Evolutionary conservation across 441 rosid species (phyloP).

Genomic region (Corymbia calophylla): DNA sequence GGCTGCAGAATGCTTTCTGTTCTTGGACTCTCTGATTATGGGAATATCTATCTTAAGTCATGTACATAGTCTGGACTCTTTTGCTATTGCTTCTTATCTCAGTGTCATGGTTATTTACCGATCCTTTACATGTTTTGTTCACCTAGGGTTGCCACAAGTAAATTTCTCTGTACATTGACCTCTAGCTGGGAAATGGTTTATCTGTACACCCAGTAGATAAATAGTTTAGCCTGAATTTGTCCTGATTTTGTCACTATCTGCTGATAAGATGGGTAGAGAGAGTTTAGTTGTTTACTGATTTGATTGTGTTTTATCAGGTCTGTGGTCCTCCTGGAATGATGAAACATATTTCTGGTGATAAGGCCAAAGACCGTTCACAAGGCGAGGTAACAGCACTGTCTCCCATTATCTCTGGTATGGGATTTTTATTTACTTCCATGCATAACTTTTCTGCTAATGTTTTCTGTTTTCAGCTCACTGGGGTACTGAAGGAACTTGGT

Average conservation of each 20-base stretch:
- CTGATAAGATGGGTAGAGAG: background rate
- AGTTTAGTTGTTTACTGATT: background rate
- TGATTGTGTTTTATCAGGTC: conserved; percentile 36
- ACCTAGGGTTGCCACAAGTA: background rate
- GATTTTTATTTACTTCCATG: background rate
- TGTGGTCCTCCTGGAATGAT: conserved; percentile 99
- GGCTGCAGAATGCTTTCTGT: background rate
- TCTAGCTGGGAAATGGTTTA: background rate
- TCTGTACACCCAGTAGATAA: background rate
- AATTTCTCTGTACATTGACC: background rate
- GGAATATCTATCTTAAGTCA: background rate
- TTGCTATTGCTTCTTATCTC: background rate
- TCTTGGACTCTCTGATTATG: background rate
- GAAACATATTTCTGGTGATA: conserved; percentile 87
- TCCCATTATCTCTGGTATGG: background rate
- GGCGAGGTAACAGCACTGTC: conserved; percentile 63
- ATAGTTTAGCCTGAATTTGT: background rate
- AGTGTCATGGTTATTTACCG: background rate
- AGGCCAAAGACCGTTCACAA: conserved; percentile 82
- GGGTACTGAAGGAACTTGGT: conserved; percentile 82
- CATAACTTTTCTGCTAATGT: background rate
- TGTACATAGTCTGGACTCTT: background rate
- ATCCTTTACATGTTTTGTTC: background rate
- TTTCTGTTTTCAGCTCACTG: conserved; percentile 53
- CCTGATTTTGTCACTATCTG: background rate